Conservation (phyloP, 2,329 filamentous ascomycete genomes). For the Xylariales sp. region DNA sequence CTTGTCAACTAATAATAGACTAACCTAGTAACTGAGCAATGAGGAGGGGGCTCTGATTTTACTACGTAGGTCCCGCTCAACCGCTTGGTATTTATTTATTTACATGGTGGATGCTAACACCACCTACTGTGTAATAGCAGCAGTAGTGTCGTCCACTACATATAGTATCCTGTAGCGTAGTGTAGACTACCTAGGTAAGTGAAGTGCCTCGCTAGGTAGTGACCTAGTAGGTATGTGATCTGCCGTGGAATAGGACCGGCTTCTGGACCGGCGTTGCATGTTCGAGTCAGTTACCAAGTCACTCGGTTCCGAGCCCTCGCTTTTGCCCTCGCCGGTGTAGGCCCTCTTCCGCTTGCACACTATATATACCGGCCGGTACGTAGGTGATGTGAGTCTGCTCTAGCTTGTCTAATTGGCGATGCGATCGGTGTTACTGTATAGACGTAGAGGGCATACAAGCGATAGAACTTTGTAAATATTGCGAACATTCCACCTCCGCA, state of each 20-base stretch:
- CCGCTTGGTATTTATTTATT: conserved; percentile 1
- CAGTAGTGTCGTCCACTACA: no score
- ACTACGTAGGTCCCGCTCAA: conserved; percentile 19
- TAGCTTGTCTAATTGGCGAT: background rate
- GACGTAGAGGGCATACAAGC: no score
- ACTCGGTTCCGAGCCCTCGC: conserved; percentile 20
- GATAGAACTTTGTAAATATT: no score
- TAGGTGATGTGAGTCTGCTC: background rate
- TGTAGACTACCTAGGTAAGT: no score
- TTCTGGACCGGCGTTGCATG: conserved; percentile 5
- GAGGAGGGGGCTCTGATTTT: conserved; percentile 1
- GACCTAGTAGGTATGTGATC: background rate
- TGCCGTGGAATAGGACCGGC: conserved; percentile 18
- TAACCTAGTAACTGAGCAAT: conserved; percentile 6
- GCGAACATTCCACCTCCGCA: background rate
- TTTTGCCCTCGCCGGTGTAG: background rate
- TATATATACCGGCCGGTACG: no score
- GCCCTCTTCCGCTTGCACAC: no score
- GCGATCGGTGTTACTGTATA: no score
- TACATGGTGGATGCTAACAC: no score
- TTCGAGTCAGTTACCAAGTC: conserved; percentile 26
- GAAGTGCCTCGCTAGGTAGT: background rate
- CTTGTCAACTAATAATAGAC: conserved; percentile 34
- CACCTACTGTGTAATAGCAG: no score
- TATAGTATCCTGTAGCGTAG: no score